A percentile compares a stretch with the other conserved stretches of the same genome.
These are phyloP conservation scores for Rhizomucor miehei DNA, from an alignment of 371 early-diverging fungal species.

Conservation along the genomic window DNA sequence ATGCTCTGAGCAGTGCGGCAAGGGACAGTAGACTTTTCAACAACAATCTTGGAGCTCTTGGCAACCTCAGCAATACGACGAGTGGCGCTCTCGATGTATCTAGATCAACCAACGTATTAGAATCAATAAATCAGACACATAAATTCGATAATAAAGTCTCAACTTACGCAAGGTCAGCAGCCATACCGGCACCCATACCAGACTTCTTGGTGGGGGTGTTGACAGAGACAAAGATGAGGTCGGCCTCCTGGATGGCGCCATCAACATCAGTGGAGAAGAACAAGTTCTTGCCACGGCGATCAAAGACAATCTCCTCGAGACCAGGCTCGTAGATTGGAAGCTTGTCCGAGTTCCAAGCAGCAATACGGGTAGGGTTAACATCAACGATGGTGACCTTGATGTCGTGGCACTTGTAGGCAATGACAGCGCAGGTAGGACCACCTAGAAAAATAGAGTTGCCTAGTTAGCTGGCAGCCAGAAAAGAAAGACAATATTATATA, in stretches of 20 bases:
- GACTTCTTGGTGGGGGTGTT: slow-evolving; percentile 86
- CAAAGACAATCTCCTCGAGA: slow-evolving; percentile 78
- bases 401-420: slow-evolving; percentile 87
- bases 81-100: slow-evolving; percentile 85
- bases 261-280: slow-evolving; percentile 84
- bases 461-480: neutral
- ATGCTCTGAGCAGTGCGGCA: slow-evolving; percentile 91
- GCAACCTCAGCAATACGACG: slow-evolving; percentile 88
- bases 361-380: slow-evolving; percentile 73
- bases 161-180: slow-evolving; percentile 83
- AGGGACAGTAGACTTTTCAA: slow-evolving; percentile 96
- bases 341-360: slow-evolving; percentile 84
- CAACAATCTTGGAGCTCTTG: slow-evolving; percentile 82
- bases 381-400: slow-evolving; percentile 91
- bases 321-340: slow-evolving; percentile 93
- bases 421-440: slow-evolving; percentile 93
- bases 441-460: too few species aligned
- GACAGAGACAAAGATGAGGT: slow-evolving; percentile 88
- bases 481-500: slow-evolving; percentile 4
- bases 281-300: slow-evolving; percentile 75
- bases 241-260: slow-evolving; percentile 71
- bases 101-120: slow-evolving; percentile 14
- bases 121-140: neutral
- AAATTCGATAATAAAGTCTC: neutral
- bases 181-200: slow-evolving; percentile 79